A percentile compares a stretch with the other conserved stretches of the same genome.
These are phyloP conservation scores for Paraleonurus japonicus DNA, from an alignment of 257 asterid genomes.

Conservation along the genomic window DNA sequence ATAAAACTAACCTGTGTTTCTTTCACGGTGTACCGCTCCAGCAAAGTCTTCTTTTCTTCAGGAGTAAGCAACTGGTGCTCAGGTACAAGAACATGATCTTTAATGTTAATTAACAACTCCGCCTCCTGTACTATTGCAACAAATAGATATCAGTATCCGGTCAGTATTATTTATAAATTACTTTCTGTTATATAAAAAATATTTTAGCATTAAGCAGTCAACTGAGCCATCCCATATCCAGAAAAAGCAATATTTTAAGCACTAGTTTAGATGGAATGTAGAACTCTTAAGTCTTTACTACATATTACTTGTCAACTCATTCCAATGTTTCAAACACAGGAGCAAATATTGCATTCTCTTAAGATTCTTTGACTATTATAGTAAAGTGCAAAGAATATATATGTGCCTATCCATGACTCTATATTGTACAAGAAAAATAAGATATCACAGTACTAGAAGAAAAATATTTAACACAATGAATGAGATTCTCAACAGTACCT, in stretches of 20 bases:
- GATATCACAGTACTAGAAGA: conserved; percentile 1
- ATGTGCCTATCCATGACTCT: background rate
- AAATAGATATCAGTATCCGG: background rate
- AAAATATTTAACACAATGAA: conserved; percentile 1
- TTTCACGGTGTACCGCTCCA: conserved; percentile 82
- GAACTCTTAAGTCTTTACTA: background rate
- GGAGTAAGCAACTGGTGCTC: conserved; percentile 68
- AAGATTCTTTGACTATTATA: conserved; percentile 1
- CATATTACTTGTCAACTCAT: background rate
- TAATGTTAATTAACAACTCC: conserved; percentile 76
- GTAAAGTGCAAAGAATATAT: background rate
- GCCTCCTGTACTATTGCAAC: conserved; percentile 32
- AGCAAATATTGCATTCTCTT: background rate
- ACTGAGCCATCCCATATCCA: background rate
- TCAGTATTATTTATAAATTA: background rate
- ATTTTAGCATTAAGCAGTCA: background rate
- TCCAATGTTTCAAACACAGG: background rate
- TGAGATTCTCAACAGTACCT: conserved; percentile 44
- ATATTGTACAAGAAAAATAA: background rate
- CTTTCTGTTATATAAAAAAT: background rate
- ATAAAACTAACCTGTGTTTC: conserved; percentile 74
- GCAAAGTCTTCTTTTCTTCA: conserved; percentile 79
- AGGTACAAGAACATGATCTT: conserved; percentile 78
- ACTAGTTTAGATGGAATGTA: background rate
- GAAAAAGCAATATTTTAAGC: background rate